Base-by-base conservation (phyloP, 1,139 yeast species). In the Yamadazyma pseudoaaseri region DNA sequence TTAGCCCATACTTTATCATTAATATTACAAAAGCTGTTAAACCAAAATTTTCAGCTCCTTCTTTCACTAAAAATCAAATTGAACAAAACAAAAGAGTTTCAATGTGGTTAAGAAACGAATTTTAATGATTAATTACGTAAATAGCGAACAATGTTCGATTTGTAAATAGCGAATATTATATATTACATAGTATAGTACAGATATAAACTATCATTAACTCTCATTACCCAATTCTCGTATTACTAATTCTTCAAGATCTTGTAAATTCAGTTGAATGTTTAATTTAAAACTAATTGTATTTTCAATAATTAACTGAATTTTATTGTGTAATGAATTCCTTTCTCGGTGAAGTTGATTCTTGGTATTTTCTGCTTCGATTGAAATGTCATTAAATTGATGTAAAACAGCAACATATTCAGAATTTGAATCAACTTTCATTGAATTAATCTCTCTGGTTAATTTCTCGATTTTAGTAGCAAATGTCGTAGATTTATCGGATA, bases 401-500 rank as follows among this genome's bases (percentile, higher is more conserved):
- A 38, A 25, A 11, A 32, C 31, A 4, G 31, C 22, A 15, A 38
- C 34, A 34, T 73, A 57, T 26, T 77, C 81, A 41, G 79, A 78
- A 36, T 76, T 76, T 6, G 76, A 69, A 35, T 70, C 65, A 16
- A 70, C 62, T 38, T 73, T 72, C 56, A 79, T 68, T 13, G 69
- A 61, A 35, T 78, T 73, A 29, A 82, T 60, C 39, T 81, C 86
- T 26, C 79, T 70, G 41, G 80, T 86, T 33, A 79, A 58, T 47
- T 73, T 74, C 50, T 82, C 90, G 32, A 81, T 75, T 51, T 84
- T 87, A 15, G 81, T 73, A 34, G 77, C 73, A 38, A 78, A 73
- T 20, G 76, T 62, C 26, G 75, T 65, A 20, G 75, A 62, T 43
- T 79, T 79, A 40, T 76, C 65, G 34, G 71, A 65, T 73, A 77